These are phyloP conservation scores for Heteromeles arbutifolia DNA, from an alignment of 306 rosid species.

Conservation along the genomic window DNA sequence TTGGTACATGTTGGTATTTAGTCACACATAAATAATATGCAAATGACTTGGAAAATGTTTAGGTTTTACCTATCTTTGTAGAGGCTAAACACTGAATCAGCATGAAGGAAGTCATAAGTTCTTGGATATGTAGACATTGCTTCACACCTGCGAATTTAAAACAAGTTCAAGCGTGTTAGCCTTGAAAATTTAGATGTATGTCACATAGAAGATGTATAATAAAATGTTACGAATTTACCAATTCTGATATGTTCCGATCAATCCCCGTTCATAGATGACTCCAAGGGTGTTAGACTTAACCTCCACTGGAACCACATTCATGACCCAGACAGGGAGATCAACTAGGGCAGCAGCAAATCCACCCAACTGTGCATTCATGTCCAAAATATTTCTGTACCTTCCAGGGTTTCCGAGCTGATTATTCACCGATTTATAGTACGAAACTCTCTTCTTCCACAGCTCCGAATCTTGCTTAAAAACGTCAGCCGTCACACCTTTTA, in stretches of 20 bases:
- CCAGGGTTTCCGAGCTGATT: slow-evolving; percentile 47
- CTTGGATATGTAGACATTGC: slow-evolving; percentile 95
- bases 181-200: neutral
- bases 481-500: slow-evolving; percentile 39
- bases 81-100: slow-evolving; percentile 66
- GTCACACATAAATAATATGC: neutral
- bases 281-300: slow-evolving; percentile 59
- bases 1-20: neutral
- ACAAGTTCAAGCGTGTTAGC: neutral
- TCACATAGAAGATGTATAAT: neutral
- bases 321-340: slow-evolving; percentile 74
- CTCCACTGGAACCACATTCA: slow-evolving; percentile 78
- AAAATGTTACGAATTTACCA: slow-evolving; percentile 33
- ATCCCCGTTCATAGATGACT: slow-evolving; percentile 62
- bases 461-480: slow-evolving; percentile 37
- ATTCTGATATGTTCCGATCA: slow-evolving; percentile 75
- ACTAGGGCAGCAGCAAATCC: slow-evolving; percentile 70
- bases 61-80: slow-evolving; percentile 45
- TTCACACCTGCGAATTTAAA: slow-evolving; percentile 62
- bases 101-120: slow-evolving; percentile 78
- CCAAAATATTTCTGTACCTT: slow-evolving; percentile 68
- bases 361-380: slow-evolving; percentile 80
- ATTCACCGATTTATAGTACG: slow-evolving; percentile 49
- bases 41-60: neutral
- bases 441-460: slow-evolving; percentile 60